Evolutionary conservation across 2,329 filamentous ascomycete species (phyloP).

Genomic region (Grosmannia penicillata): DNA sequence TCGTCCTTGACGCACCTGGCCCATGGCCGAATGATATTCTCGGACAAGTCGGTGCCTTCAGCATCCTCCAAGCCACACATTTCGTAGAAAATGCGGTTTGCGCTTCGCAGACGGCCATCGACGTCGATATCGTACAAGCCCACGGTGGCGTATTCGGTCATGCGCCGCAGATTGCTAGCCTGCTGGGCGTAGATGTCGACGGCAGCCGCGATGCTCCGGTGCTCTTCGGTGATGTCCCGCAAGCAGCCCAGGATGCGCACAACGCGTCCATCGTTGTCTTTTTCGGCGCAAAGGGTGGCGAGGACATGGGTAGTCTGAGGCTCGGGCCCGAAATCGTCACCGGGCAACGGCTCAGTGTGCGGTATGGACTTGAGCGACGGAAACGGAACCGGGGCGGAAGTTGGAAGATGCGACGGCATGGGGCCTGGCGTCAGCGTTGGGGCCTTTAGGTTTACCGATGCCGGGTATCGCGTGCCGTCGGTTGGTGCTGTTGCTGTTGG

Average conservation of each 20-base stretch:
- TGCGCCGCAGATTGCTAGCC: constrained; percentile 36
- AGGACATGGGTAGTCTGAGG: constrained; percentile 27
- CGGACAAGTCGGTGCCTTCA: constrained; percentile 23
- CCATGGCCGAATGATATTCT: constrained; percentile 27
- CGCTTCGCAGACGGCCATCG: constrained; percentile 32
- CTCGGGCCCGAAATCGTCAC: not conserved
- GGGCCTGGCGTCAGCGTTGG: too few relatives aligned
- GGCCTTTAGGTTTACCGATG: too few relatives aligned
- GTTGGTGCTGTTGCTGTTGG: too few relatives aligned
- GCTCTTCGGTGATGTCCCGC: constrained; percentile 33
- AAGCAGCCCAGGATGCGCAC: constrained; percentile 32
- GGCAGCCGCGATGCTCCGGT: constrained; percentile 32
- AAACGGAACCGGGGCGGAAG: too few relatives aligned
- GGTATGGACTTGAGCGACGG: too few relatives aligned
- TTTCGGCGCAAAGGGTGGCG: constrained; percentile 32
- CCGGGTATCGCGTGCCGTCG: too few relatives aligned
- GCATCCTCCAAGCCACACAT: constrained; percentile 33
- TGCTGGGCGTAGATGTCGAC: constrained; percentile 33
- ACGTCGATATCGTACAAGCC: constrained; percentile 39
- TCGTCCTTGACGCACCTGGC: constrained; percentile 28
- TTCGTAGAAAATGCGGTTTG: constrained; percentile 38
- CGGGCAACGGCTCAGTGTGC: not conserved
- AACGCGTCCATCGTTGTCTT: constrained; percentile 25
- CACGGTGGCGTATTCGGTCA: constrained; percentile 38
- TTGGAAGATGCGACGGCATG: too few relatives aligned